A percentile compares a stretch with the other conserved stretches of the same genome.
These are phyloP conservation scores for Spathaspora sp. DNA, from an alignment of 1,139 yeast genomes.

Conservation along the genomic window DNA sequence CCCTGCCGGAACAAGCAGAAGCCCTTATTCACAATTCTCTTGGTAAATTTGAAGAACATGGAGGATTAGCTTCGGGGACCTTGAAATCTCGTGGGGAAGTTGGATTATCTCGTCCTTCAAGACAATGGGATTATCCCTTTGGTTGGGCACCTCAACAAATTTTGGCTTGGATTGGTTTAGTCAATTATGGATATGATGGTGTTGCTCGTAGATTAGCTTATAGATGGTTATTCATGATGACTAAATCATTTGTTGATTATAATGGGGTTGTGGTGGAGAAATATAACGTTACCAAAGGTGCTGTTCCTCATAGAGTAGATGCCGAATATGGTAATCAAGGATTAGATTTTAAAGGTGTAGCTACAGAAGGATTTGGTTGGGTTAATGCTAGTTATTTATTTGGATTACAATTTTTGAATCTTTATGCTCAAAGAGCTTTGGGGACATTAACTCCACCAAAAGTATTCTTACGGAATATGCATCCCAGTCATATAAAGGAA, in stretches of 20 bases:
- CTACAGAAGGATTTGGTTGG: constrained; percentile 98
- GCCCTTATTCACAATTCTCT: constrained; percentile 58
- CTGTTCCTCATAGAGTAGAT: constrained; percentile 87
- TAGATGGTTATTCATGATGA: constrained; percentile 88
- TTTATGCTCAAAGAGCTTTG: constrained; percentile 71
- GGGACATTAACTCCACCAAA: constrained; percentile 84
- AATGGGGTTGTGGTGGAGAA: constrained; percentile 96
- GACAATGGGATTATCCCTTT: constrained; percentile 98
- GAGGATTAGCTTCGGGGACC: constrained; percentile 90
- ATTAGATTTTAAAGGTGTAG: constrained; percentile 86
- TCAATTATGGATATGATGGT: constrained; percentile 67
- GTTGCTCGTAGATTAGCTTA: constrained; percentile 73
- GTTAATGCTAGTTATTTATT: constrained; percentile 83
- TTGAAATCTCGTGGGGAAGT: constrained; percentile 72
- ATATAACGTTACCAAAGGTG: constrained; percentile 82
- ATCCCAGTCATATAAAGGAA: constrained; percentile 37
- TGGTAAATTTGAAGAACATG: constrained; percentile 76
- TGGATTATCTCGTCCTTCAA: constrained; percentile 68
- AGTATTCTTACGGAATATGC: constrained; percentile 58
- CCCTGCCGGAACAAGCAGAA: constrained; percentile 74
- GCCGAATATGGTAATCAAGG: constrained; percentile 99
- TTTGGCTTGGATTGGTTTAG: constrained; percentile 86
- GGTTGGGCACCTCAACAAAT: constrained; percentile 99
- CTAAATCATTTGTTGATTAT: constrained; percentile 88
- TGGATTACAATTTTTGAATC: constrained; percentile 70